A percentile compares a stretch with the other conserved stretches of the same genome.
These are phyloP conservation scores for Boletus rubroflammeus DNA, from an alignment of 768 basidiomycete genomes.

Conservation along the genomic window DNA sequence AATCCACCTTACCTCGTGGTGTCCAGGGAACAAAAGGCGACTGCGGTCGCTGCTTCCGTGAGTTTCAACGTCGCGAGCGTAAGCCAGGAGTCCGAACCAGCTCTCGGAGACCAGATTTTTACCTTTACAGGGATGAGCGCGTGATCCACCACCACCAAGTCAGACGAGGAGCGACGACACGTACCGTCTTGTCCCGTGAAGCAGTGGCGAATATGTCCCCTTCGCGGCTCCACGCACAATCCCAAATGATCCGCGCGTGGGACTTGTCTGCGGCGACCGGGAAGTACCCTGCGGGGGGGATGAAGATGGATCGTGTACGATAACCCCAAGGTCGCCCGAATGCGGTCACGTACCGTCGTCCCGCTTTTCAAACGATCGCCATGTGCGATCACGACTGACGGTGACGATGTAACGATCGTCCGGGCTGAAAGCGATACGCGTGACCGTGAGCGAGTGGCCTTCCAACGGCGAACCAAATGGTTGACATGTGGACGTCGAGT, in stretches of 20 bases:
- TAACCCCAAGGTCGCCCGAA: neutral
- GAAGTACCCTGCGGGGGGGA: slow-evolving; percentile 45
- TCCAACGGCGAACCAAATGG: slow-evolving; percentile 66
- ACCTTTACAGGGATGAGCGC: slow-evolving; percentile 46
- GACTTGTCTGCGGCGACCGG: slow-evolving; percentile 73
- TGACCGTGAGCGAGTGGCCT: slow-evolving; percentile 89
- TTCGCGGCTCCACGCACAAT: slow-evolving; percentile 81
- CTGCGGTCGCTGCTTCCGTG: slow-evolving; percentile 77
- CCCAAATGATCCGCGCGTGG: slow-evolving; percentile 94
- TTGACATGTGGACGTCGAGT: slow-evolving; percentile 68
- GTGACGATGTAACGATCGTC: slow-evolving; percentile 77
- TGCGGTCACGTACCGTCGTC: slow-evolving; percentile 35
- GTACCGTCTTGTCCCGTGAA: slow-evolving; percentile 90
- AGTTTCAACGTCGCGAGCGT: slow-evolving; percentile 60
- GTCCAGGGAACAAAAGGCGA: slow-evolving; percentile 53
- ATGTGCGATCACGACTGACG: slow-evolving; percentile 89
- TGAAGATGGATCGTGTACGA: neutral
- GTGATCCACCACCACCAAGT: neutral
- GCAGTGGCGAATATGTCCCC: slow-evolving; percentile 86
- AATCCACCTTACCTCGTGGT: slow-evolving; percentile 38
- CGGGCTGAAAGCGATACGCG: slow-evolving; percentile 84
- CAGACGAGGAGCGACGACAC: slow-evolving; percentile 10
- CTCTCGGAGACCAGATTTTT: slow-evolving; percentile 67
- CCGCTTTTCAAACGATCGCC: slow-evolving; percentile 70
- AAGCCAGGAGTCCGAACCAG: slow-evolving; percentile 48